Percentiles rank a stretch among this genome's conserved stretches.
Conservation (phyloP, 345 rosid species). For the Populus euphratica region DNA sequence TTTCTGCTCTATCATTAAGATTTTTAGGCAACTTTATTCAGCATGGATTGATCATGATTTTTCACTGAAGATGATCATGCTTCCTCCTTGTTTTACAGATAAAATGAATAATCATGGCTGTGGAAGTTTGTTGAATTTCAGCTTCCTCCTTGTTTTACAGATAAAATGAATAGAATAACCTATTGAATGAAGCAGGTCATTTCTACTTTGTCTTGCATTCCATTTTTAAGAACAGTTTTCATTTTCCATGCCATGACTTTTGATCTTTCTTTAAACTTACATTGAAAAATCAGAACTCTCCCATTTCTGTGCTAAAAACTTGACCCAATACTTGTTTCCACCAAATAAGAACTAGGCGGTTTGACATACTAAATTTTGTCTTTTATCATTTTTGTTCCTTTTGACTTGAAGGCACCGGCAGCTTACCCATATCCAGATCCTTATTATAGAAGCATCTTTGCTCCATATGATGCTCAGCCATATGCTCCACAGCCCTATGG, state of each 20-base stretch:
- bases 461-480: conserved; percentile 66
- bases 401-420: conserved; percentile 57
- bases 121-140: background rate
- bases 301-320: background rate
- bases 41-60: background rate
- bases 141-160: background rate
- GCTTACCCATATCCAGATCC: conserved; percentile 92
- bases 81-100: background rate
- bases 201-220: background rate
- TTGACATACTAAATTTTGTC: conserved; percentile 17
- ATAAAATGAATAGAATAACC: background rate
- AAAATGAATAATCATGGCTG: background rate
- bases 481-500: conserved; percentile 76
- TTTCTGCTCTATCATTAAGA: background rate
- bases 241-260: background rate
- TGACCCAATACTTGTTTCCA: background rate
- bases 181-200: background rate
- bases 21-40: background rate
- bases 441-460: conserved; percentile 87
- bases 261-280: background rate
- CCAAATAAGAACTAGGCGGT: conserved; percentile 2
- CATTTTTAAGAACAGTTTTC: background rate
- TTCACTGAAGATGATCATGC: background rate
- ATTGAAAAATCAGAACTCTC: background rate
- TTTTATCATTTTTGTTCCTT: conserved; percentile 10